Base-by-base conservation (phyloP, 192 early-diverging fungal species). In the Thoreauomyces humboldtii region DNA sequence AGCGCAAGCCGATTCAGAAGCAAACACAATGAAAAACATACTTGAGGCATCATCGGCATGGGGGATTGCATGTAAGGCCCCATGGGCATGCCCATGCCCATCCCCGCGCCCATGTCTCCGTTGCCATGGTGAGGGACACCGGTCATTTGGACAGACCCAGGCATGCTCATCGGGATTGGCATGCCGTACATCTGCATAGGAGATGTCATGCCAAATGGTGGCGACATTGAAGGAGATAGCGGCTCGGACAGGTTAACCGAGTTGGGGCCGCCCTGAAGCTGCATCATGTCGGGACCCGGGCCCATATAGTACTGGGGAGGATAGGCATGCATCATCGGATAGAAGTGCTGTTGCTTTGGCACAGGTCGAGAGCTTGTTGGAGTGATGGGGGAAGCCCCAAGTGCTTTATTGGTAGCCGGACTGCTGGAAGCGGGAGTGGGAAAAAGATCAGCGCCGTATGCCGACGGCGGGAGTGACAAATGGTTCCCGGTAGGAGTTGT, bases 61-160 rank as follows among this genome's bases (percentile, higher is more conserved):
- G 50, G 50, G 6, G 17, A 15, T 22, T 4, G 27, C 50, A 52
- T 52, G 50, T 52, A 25, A 7, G 21, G 50, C 27, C 17, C 50
- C 44, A 46, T 46, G 19, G 44, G 44, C 50, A 52, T 52, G 17
- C 50, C 50, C 50, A 52, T 52, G 6, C 19, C 19, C 50, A 52
- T 52, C 17, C 15, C n/a, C n/a, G n/a, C n/a, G n/a, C n/a, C n/a
- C n/a, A n/a, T n/a, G n/a, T n/a, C n/a, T n/a, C n/a, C n/a, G n/a
- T n/a, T n/a, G n/a, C n/a, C n/a, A n/a, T n/a, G n/a, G n/a, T n/a
- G n/a, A n/a, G n/a, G n/a, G n/a, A n/a, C n/a, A n/a, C n/a, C n/a
- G n/a, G n/a, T 15, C 50, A 52, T 52, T 52, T 22, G 25, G 27
- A 25, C 14, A 14, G 50, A 52, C 50, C 17, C 14, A 4, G 17